Evolutionary conservation across 179 eudicot species (phyloP).

Genomic region (Spergularia azorica): DNA sequence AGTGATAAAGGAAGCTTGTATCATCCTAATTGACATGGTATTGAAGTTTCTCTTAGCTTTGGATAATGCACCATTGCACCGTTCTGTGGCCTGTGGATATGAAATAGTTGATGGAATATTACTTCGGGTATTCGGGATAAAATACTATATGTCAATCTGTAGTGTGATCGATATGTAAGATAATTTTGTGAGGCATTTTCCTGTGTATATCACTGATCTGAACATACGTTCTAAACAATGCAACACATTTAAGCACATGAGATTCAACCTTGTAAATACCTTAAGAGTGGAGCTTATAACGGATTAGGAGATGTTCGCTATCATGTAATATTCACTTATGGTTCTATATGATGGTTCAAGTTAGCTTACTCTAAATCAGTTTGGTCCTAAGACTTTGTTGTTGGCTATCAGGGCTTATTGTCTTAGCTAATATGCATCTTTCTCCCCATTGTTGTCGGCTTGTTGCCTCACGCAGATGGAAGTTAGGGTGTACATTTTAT

Average conservation of each 20-base stretch:
- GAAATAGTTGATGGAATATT: neutral
- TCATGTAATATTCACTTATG: neutral
- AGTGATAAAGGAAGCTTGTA: neutral
- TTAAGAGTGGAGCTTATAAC: neutral
- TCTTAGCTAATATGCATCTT: neutral
- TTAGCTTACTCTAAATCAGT: neutral
- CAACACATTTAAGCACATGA: neutral
- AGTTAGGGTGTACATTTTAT: too few relatives aligned
- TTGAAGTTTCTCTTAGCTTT: conserved; percentile 16
- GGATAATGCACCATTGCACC: neutral
- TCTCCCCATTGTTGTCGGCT: neutral
- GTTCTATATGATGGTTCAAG: neutral
- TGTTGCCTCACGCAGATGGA: too few relatives aligned
- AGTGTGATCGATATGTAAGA: conserved; percentile 7
- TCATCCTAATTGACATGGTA: neutral
- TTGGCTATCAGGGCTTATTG: neutral
- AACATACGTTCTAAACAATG: neutral
- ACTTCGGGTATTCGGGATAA: neutral
- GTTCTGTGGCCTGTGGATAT: neutral
- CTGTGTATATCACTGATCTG: conserved; percentile 13
- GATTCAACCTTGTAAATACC: neutral
- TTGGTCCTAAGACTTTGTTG: neutral
- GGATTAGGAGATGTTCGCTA: neutral
- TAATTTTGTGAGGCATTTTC: neutral
- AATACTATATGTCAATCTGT: neutral